A percentile compares a stretch with the other conserved stretches of the same genome.
These are phyloP conservation scores for Mercurialis annua DNA, from an alignment of 345 rosid species.

Conservation along the genomic window DNA sequence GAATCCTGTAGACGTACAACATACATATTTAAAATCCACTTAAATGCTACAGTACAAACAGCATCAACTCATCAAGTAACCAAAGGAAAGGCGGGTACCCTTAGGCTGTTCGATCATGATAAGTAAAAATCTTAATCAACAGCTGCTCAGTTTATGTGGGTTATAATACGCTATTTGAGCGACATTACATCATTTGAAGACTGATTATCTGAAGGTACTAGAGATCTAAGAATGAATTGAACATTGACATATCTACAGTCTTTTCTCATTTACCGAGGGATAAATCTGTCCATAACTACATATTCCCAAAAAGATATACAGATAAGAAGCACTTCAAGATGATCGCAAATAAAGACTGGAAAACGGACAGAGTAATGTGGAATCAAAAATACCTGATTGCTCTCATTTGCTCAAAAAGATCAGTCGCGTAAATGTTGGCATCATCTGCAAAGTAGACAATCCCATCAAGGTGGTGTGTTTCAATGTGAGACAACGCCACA, in stretches of 20 bases:
- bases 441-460: constrained; percentile 57
- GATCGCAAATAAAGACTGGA: not conserved
- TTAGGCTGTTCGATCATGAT: not conserved
- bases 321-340: not conserved
- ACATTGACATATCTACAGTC: not conserved
- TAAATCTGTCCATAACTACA: not conserved
- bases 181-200: not conserved
- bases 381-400: constrained; percentile 41
- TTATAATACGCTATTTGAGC: not conserved
- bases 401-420: constrained; percentile 58
- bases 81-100: too few species aligned
- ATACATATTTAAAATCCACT: not conserved
- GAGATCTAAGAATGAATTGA: not conserved
- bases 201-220: not conserved
- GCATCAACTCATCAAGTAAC: not conserved
- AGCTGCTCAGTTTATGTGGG: not conserved
- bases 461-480: constrained; percentile 58
- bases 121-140: not conserved
- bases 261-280: not conserved
- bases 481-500: constrained; percentile 58
- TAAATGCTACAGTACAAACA: not conserved
- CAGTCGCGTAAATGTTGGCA: constrained; percentile 34
- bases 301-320: not conserved
- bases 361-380: not conserved
- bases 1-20: not conserved